Base-by-base conservation (phyloP, 177 flowering plant species). In the Vitis hybrid region DNA sequence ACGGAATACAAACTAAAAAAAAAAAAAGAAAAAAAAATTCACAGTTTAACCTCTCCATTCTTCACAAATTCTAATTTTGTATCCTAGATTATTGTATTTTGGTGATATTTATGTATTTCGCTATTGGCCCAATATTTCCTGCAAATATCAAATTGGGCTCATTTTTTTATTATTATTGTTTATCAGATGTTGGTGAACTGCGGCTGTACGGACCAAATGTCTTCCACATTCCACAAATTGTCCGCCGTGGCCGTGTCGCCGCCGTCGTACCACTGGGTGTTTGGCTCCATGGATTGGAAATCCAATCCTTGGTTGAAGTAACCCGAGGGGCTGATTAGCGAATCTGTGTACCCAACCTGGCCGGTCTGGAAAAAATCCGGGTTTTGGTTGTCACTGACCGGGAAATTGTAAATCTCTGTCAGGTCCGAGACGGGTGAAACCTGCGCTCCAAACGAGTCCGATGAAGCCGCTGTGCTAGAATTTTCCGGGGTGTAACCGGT, bases 171-270 rank as follows among this genome's bases (percentile, higher is more conserved):
- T 27, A 27, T 30, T 46, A 59, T 30, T 66, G 1, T 19, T 24
- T 52, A 55, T 81, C 60, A 71, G 54, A 71, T 67, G 64, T 67
- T 80, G 70, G 13, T 64, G 64, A 72, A 64, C 11, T 88, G 88
- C 65, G 87, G 88, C 65, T 84, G 85, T 15, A 82, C 64, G 66
- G 84, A 75, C 85, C 78, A 87, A 19, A 79, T 59, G 24, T 87
- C 89, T 7, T 90, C 90, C 9, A 65, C 81, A 63, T 83, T 89
- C 93, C 89, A 91, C 54, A 85, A 73, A 64, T 70, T 77, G 68
- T 86, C 89, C 1, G 80, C 68, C 19, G 70, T 46, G 49, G 76
- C 84, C 30, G 46, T 40, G 46, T 72, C 85, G 62, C 73, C 76
- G 57, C 83, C 72, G 61, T 79, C 91, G 62, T 75, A 19, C 86